Evolutionary conservation across 176 grass and related monocot species (phyloP).

Genomic region (Sorghum bicolor): Sorghum_bicolor_NCBIv3 NC_012870.2:70064001-70064500

Average conservation of each 20-base stretch:
- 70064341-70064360: no score
- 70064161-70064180: slow-evolving; percentile 70
- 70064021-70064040: slow-evolving; percentile 58
- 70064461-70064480: slow-evolving; percentile 95
- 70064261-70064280: slow-evolving; percentile 50
- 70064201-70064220: slow-evolving; percentile 4
- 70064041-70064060: slow-evolving; percentile 80
- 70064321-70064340: no score
- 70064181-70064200: slow-evolving; percentile 79
- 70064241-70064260: slow-evolving; percentile 22
- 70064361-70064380: no score
- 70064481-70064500: slow-evolving; percentile 64
- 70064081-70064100: slow-evolving; percentile 79
- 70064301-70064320: no score
- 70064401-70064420: slow-evolving; percentile 55
- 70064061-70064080: slow-evolving; percentile 70
- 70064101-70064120: slow-evolving; percentile 75
- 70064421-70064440: slow-evolving; percentile 79
- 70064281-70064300: neutral
- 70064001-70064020: slow-evolving; percentile 86
- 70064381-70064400: no score
- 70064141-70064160: slow-evolving; percentile 74
- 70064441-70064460: slow-evolving; percentile 76
- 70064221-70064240: neutral
- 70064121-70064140: slow-evolving; percentile 75